Conservation (phyloP, 2,329 filamentous ascomycete species). For the Pyricularia pennisetigena region DNA sequence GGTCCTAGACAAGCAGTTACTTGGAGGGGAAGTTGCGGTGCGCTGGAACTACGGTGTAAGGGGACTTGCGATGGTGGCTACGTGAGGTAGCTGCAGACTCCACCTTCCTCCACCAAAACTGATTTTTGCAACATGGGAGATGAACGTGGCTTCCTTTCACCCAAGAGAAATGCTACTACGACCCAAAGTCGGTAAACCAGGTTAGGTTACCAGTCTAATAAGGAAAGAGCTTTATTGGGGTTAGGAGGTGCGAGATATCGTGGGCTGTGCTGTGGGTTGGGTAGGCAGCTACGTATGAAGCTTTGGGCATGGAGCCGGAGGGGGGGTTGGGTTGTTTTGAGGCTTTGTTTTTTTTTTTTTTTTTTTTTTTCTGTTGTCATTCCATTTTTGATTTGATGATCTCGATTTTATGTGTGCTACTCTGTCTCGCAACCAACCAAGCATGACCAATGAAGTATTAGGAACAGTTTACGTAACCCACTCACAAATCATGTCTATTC, state of each 20-base stretch:
- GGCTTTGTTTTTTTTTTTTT: background rate
- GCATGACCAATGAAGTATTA: background rate
- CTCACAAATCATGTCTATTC: background rate
- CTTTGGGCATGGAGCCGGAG: background rate
- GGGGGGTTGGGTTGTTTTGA: background rate
- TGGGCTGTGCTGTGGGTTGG: background rate
- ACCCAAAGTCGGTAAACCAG: background rate
- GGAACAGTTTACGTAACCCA: background rate
- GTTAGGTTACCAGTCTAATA: background rate
- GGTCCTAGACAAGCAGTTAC: constrained; percentile 4
- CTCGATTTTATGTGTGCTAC: background rate
- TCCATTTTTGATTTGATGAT: background rate
- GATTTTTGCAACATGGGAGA: background rate
- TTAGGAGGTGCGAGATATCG: background rate
- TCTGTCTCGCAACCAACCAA: background rate
- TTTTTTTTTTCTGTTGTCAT: background rate
- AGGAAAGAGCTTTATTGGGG: background rate
- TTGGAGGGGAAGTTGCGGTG: background rate
- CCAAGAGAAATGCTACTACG: background rate
- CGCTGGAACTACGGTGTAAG: background rate
- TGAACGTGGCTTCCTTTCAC: background rate
- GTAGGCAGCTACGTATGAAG: background rate
- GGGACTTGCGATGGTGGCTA: background rate
- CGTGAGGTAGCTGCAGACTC: background rate
- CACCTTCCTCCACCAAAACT: background rate